Base-by-base conservation (phyloP, 2,329 filamentous ascomycete species). In the Beauveria rudraprayagi region DNA sequence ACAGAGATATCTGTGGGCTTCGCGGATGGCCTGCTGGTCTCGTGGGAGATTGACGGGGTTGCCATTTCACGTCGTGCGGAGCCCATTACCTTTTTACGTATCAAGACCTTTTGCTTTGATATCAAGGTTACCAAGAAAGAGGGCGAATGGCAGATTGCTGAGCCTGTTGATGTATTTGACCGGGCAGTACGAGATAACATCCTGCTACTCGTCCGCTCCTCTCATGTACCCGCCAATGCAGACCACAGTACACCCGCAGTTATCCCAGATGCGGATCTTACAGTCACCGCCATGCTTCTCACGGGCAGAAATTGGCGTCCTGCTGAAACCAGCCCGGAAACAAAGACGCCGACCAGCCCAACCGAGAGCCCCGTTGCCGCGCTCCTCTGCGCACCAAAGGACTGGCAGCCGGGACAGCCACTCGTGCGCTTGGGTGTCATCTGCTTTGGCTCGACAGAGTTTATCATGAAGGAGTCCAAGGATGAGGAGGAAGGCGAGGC, bases 41-140 rank as follows among this genome's bases (percentile, higher is more conserved):
- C 70, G 6, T 75, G 73, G 73, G 73, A 75, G 62, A 67, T 70
- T 54, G 68, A 74, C 26, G 71, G 68, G n/a, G 70, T 73, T 10
- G 67, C 68, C 22, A 72, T 74, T 28, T 63, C 67, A 6, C 62
- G 65, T 10, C 70, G 66, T 37, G 60, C 62, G 17, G 67, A 68
- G 26, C 63, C 65, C 11, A 65, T 73, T 34, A 63, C 65, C 28
- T 75, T 73, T 56, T 65, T 75, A 22, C 72, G 72, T 48, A 62
- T 75, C 22, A 65, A 67, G 43, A 72, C 72, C 1, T 73, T 70
- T 60, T 74, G 70, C 65, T 72, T 75, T 54, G 66, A 70, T 46
- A 62, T 75, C 10, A 61, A 41, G 17, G 64, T 73, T n/a, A 63
- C 64, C 24, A 64, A 66, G 19, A 61, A 30, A 28, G 11, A n/a